A percentile compares a stretch with the other conserved stretches of the same genome.
These are phyloP conservation scores for Fusarium heterosporum DNA, from an alignment of 2,329 filamentous ascomycete species.

Conservation along the genomic window DNA sequence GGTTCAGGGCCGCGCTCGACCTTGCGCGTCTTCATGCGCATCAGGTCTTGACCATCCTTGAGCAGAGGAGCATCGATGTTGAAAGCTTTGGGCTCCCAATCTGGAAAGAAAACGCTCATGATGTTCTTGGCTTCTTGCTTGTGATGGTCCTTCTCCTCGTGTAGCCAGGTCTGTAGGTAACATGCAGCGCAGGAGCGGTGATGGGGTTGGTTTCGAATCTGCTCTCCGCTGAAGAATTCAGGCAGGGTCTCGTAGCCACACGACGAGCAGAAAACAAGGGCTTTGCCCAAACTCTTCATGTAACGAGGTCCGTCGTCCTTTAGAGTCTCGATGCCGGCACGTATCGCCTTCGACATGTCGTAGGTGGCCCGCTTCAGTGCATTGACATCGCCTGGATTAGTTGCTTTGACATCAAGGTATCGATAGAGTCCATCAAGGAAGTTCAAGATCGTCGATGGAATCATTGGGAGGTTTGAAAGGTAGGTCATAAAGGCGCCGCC, in stretches of 20 bases:
- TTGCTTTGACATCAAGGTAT: constrained; percentile 39
- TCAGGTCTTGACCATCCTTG: constrained; percentile 25
- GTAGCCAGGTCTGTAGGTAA: constrained; percentile 45
- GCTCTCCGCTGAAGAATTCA: constrained; percentile 47
- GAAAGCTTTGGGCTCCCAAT: constrained; percentile 44
- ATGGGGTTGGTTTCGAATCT: constrained; percentile 15
- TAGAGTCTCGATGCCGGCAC: constrained; percentile 44
- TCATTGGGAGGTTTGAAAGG: constrained; percentile 47
- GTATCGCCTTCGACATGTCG: constrained; percentile 51
- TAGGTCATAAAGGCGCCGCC: constrained; percentile 49
- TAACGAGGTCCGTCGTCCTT: constrained; percentile 43
- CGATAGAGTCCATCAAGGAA: constrained; percentile 53
- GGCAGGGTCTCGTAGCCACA: constrained; percentile 51
- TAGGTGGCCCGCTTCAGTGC: constrained; percentile 43
- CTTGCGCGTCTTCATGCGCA: constrained; percentile 37
- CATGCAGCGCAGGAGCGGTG: constrained; percentile 49
- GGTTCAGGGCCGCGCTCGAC: constrained; percentile 18
- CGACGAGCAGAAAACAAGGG: constrained; percentile 49
- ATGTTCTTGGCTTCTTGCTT: constrained; percentile 35
- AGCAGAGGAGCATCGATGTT: constrained; percentile 51
- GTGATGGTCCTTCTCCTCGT: constrained; percentile 49
- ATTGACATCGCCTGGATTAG: not conserved
- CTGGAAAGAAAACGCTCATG: constrained; percentile 43
- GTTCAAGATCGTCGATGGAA: constrained; percentile 44
- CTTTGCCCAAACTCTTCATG: constrained; percentile 39